Base-by-base conservation (phyloP, 306 rosid genomes). In the Rosa rugosa region DNA sequence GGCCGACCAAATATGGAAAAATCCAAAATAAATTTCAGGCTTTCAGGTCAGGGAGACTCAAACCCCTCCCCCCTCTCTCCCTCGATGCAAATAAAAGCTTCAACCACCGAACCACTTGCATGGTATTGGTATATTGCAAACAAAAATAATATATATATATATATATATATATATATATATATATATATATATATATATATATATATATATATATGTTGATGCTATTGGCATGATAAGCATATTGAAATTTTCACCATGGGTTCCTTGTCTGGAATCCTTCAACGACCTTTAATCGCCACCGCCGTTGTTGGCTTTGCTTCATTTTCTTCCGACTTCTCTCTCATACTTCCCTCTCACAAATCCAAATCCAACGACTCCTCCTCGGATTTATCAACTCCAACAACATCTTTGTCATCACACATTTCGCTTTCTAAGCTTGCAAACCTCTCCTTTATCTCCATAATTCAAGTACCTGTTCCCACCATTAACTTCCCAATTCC, bases 221-320 rank as follows among this genome's bases (percentile, higher is more conserved):
- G 27, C 27, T 27, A 41, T 17, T 41, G 77, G 64, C 49, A 69
- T 84, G 27, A 27, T 18, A 5, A 1, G 2, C 0, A 25, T 2
- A 63, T 63, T 14, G 10, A 14, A 4, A 14, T 34, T 13, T 31
- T 31, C 42, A 14, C 31, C 42, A 93, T 95, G 99, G 84, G 87
- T 90, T 90, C 91, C 66, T 84, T 91, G 78, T 86, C 96, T 11
- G 98, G 99, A 76, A 75, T 81, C 67, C 80, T 95, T 83, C 99
- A 91, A 81, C 82, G 99, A 8, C 99, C 99, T 53, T 86, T 95
- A 22, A 86, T 86, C 20, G 99, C 99, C 13, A 96, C 97, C 18
- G 88, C 90, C 16, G 98, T 96, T 3, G 90, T 95, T 57, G 91
- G 94, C 27, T 88, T 67, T 0, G 94, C 99, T 62, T 95, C 97